phyloP scores from a whole-genome alignment of 2,329 filamentous ascomycete species.

The Aspergillaceae sp. region DNA sequence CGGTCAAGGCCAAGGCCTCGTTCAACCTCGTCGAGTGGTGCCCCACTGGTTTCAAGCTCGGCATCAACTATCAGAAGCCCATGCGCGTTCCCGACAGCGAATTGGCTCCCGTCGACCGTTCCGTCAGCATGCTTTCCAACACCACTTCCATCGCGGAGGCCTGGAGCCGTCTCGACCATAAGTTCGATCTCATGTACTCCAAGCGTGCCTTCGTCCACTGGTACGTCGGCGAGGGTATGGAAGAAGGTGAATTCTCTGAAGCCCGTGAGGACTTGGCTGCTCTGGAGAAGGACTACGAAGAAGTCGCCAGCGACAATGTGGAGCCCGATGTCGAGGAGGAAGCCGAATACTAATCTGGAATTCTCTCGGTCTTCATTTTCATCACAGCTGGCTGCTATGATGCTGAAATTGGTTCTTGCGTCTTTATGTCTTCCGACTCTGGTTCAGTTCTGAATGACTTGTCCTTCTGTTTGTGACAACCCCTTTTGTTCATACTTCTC shows the following conservation, averaged over 20 bases:
- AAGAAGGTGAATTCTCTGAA: conserved; percentile 83
- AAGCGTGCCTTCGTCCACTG: conserved; percentile 64
- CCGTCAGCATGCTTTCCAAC: conserved; percentile 57
- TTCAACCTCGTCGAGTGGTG: conserved; percentile 63
- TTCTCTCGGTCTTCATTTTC: background rate
- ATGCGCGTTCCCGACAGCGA: conserved; percentile 45
- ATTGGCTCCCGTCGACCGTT: conserved; percentile 47
- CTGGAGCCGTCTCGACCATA: conserved; percentile 56
- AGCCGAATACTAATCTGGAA: conserved; percentile 24
- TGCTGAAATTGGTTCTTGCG: background rate
- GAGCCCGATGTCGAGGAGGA: conserved; percentile 53
- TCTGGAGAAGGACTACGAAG: conserved; percentile 79
- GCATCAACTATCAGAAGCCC: conserved; percentile 58
- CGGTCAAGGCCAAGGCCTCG: conserved; percentile 55
- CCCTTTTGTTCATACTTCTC: conserved; percentile 15
- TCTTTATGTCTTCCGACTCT: conserved; percentile 3
- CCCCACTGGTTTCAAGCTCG: conserved; percentile 60
- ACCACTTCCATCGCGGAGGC: conserved; percentile 60
- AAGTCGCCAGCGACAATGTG: conserved; percentile 65
- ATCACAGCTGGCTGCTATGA: background rate
- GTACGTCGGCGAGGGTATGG: conserved; percentile 84
- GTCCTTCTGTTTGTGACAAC: conserved; percentile 15
- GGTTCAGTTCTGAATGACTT: conserved; percentile 7
- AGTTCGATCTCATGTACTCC: conserved; percentile 63
- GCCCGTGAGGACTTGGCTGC: conserved; percentile 78